Percentiles rank a stretch among this genome's conserved stretches.
These are phyloP conservation scores for Solanum virginianum DNA, from an alignment of 257 asterid genomes.

Conservation along the genomic window DNA sequence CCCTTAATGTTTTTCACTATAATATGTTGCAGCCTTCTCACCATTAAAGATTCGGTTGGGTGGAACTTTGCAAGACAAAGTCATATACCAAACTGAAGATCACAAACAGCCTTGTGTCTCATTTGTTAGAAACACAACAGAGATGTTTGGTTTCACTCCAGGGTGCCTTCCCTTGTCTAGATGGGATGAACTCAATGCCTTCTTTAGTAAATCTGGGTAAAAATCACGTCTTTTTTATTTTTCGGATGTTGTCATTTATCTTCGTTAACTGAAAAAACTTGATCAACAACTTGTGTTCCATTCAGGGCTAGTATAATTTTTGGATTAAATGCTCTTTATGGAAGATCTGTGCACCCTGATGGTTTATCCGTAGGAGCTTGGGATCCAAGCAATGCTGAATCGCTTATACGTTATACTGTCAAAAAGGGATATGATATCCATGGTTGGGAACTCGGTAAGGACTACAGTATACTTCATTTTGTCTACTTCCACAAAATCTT, in stretches of 20 bases:
- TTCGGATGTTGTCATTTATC: neutral
- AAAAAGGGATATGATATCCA: slow-evolving; percentile 46
- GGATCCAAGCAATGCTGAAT: slow-evolving; percentile 52
- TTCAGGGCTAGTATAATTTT: slow-evolving; percentile 54
- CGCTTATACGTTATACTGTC: slow-evolving; percentile 47
- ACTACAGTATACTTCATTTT: neutral
- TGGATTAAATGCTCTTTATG: slow-evolving; percentile 64
- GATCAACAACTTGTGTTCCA: neutral
- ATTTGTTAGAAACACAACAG: slow-evolving; percentile 33
- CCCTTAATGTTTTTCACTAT: neutral
- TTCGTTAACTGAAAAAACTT: neutral
- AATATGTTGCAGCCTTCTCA: slow-evolving; percentile 53
- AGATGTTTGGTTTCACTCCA: slow-evolving; percentile 43
- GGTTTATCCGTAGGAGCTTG: slow-evolving; percentile 44
- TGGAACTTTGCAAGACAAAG: slow-evolving; percentile 79
- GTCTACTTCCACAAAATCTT: too few relatives aligned
- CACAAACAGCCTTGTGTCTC: slow-evolving; percentile 35
- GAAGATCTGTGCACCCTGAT: slow-evolving; percentile 24
- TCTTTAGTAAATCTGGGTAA: slow-evolving; percentile 65
- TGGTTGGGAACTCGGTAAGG: slow-evolving; percentile 82
- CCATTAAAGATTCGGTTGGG: slow-evolving; percentile 85
- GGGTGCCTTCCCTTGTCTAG: slow-evolving; percentile 76
- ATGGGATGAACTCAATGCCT: slow-evolving; percentile 72
- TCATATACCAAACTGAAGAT: slow-evolving; percentile 51
- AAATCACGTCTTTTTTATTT: neutral